Percentiles rank a stretch among this genome's conserved stretches.
Evolutionary conservation across 2,329 filamentous ascomycete genomes (phyloP).

Genomic region (Exophiala viscosa): DNA sequence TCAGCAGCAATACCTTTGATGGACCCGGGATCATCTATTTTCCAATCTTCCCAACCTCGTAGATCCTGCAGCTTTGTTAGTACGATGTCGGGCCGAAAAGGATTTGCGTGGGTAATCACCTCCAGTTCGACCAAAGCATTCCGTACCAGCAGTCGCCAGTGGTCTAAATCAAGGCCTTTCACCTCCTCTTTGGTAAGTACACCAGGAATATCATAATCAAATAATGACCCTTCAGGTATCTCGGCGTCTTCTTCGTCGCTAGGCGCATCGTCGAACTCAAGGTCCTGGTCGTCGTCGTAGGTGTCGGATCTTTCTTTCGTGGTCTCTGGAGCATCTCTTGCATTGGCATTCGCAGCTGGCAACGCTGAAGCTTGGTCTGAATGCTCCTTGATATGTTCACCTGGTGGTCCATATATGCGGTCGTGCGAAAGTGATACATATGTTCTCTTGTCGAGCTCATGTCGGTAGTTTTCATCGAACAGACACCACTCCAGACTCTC

Average conservation of each 20-base stretch:
- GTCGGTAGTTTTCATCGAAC: conserved; percentile 40
- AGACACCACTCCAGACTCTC: conserved; percentile 45
- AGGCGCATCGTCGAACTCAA: conserved; percentile 26
- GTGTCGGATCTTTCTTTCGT: conserved; percentile 18
- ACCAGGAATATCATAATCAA: conserved; percentile 46
- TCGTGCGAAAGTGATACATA: conserved; percentile 47
- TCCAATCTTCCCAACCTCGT: conserved; percentile 44
- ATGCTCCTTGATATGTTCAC: neutral
- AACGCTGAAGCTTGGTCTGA: neutral
- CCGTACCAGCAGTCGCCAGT: conserved; percentile 43
- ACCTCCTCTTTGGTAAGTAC: conserved; percentile 43
- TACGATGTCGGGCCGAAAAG: neutral
- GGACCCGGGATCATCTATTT: conserved; percentile 41
- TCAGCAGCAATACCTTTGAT: conserved; percentile 48
- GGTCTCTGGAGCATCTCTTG: conserved; percentile 14
- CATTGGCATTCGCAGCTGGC: conserved; percentile 11
- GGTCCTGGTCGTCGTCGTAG: conserved; percentile 27
- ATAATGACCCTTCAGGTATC: conserved; percentile 36
- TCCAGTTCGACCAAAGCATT: conserved; percentile 42
- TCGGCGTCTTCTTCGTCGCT: conserved; percentile 38
- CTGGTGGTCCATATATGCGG: conserved; percentile 14
- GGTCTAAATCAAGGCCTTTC: conserved; percentile 40
- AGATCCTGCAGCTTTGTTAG: conserved; percentile 36
- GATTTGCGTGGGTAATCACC: conserved; percentile 30
- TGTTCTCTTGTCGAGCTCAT: conserved; percentile 40